phyloP scores from a whole-genome alignment of 78 protist genomes.

The Cavenderia fasciculata region DNA sequence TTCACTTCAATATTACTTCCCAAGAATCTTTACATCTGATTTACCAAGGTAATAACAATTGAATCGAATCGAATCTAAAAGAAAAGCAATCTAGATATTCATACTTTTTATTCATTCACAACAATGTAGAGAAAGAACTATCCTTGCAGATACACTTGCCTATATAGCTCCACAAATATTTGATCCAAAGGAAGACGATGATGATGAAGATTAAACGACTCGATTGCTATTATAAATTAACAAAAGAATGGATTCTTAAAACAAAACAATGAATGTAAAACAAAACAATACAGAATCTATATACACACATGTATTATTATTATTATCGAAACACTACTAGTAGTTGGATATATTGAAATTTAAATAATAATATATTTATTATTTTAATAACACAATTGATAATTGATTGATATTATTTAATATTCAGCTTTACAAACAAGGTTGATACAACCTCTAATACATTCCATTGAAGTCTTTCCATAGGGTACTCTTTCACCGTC shows the following conservation, averaged over 20 bases:
- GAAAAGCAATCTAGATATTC: neutral
- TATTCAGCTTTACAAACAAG: conserved; percentile 45
- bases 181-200: conserved; percentile 73
- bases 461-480: conserved; percentile 56
- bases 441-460: conserved; percentile 70
- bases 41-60: conserved; percentile 21
- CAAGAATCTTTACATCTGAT: conserved; percentile 71
- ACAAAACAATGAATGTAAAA: too few species aligned
- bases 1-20: conserved; percentile 33
- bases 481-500: conserved; percentile 72
- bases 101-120: conserved; percentile 4
- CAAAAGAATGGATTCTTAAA: too few species aligned
- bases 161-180: conserved; percentile 50
- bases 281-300: too few species aligned
- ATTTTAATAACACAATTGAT: too few species aligned
- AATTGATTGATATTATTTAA: too few species aligned
- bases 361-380: too few species aligned
- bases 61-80: too few species aligned
- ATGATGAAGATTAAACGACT: too few species aligned
- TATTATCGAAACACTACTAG: too few species aligned
- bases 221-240: too few species aligned
- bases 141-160: conserved; percentile 52
- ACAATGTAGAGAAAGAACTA: conserved; percentile 36
- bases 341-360: too few species aligned
- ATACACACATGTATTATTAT: too few species aligned